Base-by-base conservation (phyloP, 805 yeast genomes). In the Wilhelminamyces savonicus region DNA sequence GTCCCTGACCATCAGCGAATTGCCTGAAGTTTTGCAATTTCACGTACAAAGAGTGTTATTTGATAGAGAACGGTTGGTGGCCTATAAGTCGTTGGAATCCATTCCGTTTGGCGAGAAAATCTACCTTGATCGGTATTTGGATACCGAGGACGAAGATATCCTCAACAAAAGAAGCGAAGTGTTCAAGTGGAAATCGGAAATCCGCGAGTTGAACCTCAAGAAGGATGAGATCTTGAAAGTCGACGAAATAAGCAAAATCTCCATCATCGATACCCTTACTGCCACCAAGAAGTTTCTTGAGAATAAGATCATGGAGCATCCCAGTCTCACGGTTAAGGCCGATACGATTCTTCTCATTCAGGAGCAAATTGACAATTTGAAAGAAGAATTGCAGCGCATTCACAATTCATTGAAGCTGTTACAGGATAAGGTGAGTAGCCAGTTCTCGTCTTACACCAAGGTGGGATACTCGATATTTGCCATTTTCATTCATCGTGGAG, bases 41-140 rank as follows among this genome's bases (percentile, higher is more conserved):
- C 98, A 92, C 50, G 83, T 92, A 6, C 97, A 88, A 56, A 69
- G 98, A 49, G 97, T 92, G 1, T 84, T 85, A 51, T 92, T 80
- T 52, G 96, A 92, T 49, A 68, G 87, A 26, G 79, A 67, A 31
- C 58, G 71, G 10, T 68, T 78, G 29, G 71, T 79, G 55, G 85
- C 94, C 0, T 84, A 84, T 47, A 92, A 92, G 51, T 79, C 87
- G 2, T 70, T 74, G 24, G 87, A 82, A 34, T 94, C 87, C 7
- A 66, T 92, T 27, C 88, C 88, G 3, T 86, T 87, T 49, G 74
- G 77, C 17, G 83, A 85, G 30, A 74, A 66, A 8, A 56, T 92
- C 7, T 88, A 82, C 51, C 74, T 92, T 72, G 98, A 92, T 57
- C 67, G 97, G 36, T 92, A 88, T 48, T 61, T 85, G 54, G 85